These are phyloP conservation scores for Aspergillus egyptiacus DNA, from an alignment of 495 filamentous ascomycete genomes.

Conservation along the genomic window DNA sequence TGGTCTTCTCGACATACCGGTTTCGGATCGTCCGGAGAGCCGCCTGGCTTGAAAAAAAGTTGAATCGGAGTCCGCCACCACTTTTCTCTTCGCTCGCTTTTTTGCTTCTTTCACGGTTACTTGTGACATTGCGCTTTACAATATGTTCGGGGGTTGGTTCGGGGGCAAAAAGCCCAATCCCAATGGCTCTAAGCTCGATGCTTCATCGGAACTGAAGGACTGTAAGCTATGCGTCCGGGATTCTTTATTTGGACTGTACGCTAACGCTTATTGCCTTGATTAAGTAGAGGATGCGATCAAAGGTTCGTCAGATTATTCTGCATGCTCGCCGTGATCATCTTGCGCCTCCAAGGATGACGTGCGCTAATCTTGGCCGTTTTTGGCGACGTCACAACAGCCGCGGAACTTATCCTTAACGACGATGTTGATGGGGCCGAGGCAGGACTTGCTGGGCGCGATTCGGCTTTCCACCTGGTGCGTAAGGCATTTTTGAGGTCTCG, in stretches of 20 bases:
- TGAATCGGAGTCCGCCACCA: conserved; percentile 1
- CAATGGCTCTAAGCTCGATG: conserved; percentile 50
- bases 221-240: conserved; percentile 36
- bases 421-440: conserved; percentile 83
- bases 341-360: not conserved
- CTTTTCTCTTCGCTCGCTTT: not conserved
- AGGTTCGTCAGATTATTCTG: conserved; percentile 33
- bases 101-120: conserved; percentile 2
- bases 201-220: conserved; percentile 53
- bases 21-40: conserved; percentile 18
- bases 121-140: conserved; percentile 1
- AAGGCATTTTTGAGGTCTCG: conserved; percentile 8
- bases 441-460: conserved; percentile 62
- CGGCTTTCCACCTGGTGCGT: conserved; percentile 81
- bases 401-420: conserved; percentile 79
- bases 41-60: conserved; percentile 9
- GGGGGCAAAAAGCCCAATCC: conserved; percentile 45
- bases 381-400: conserved; percentile 30
- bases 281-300: conserved; percentile 60
- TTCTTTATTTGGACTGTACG: conserved; percentile 1
- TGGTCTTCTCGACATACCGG: conserved; percentile 8
- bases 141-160: conserved; percentile 49
- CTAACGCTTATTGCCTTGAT: conserved; percentile 17
- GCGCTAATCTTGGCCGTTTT: conserved; percentile 6
- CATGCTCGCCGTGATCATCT: conserved; percentile 2